Evolutionary conservation across 352 stramenopile species (phyloP).

Genomic region (Peronospora belbahrii): DNA sequence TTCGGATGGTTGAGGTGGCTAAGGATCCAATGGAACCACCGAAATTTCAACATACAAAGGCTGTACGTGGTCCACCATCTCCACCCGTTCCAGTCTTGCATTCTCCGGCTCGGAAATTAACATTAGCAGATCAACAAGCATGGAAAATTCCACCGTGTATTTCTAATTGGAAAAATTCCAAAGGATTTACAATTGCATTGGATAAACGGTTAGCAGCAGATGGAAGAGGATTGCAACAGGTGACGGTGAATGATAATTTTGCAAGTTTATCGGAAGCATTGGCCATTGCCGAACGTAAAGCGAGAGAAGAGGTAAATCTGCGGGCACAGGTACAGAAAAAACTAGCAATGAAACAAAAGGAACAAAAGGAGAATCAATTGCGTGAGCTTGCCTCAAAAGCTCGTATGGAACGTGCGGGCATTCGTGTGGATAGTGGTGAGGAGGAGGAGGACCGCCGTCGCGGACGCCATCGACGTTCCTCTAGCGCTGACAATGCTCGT

Average conservation of each 20-base stretch:
- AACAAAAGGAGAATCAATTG: conserved; percentile 94
- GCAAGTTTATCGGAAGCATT: conserved; percentile 94
- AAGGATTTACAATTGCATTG: conserved; percentile 98
- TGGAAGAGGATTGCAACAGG: conserved; percentile 92
- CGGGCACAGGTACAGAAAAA: conserved; percentile 87
- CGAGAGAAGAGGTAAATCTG: conserved; percentile 95
- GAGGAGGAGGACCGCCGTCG: conserved; percentile 18
- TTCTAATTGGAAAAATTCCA: conserved; percentile 99
- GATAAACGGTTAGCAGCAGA: conserved; percentile 98
- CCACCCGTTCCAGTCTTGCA: conserved; percentile 89
- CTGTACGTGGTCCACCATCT: conserved; percentile 83
- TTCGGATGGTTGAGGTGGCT: conserved; percentile 97
- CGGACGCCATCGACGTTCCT: conserved; percentile 18
- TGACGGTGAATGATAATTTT: conserved; percentile 98
- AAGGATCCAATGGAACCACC: conserved; percentile 98
- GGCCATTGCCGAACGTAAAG: conserved; percentile 96
- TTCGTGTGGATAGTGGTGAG: conserved; percentile 27
- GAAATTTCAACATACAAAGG: conserved; percentile 99
- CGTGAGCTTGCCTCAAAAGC: conserved; percentile 90
- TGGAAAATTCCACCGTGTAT: conserved; percentile 99
- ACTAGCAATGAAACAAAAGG: conserved; percentile 88
- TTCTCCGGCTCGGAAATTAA: conserved; percentile 90
- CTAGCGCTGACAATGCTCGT: conserved; percentile 12
- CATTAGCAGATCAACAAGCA: conserved; percentile 89
- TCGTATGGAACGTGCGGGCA: conserved; percentile 87